Conservation (phyloP, 2,329 filamentous ascomycete species). For the Neofusicoccum sp. region DNA sequence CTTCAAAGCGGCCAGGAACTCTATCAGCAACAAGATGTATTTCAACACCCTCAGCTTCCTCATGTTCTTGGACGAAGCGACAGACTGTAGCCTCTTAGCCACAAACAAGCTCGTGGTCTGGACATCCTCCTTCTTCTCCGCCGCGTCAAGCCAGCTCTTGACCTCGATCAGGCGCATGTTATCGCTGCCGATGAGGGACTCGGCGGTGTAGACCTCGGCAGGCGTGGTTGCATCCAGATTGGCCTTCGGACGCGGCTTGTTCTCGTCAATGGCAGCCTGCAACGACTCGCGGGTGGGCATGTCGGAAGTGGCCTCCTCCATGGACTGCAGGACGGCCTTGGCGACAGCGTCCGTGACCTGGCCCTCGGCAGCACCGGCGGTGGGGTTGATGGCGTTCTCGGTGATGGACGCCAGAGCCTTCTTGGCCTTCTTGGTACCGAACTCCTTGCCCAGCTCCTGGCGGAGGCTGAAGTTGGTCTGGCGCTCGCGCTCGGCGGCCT, state of each 20-base stretch:
- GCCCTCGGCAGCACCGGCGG: conserved; percentile 24
- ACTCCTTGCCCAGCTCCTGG: conserved; percentile 65
- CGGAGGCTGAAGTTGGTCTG: conserved; percentile 22
- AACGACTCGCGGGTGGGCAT: conserved; percentile 68
- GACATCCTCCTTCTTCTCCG: conserved; percentile 58
- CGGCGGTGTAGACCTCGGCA: conserved; percentile 69
- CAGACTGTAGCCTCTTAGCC: conserved; percentile 59
- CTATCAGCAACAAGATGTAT: conserved; percentile 49
- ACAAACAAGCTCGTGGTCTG: conserved; percentile 63
- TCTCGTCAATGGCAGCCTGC: conserved; percentile 62
- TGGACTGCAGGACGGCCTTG: conserved; percentile 57
- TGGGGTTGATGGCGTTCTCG: conserved; percentile 65
- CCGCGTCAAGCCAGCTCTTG: conserved; percentile 70
- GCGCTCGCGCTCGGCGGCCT: conserved; percentile 26
- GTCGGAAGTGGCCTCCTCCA: conserved; percentile 60
- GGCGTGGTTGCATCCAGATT: conserved; percentile 66
- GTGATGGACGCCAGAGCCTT: conserved; percentile 69
- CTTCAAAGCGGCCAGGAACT: conserved; percentile 45
- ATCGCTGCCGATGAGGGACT: conserved; percentile 64
- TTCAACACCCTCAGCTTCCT: conserved; percentile 48
- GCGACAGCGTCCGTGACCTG: conserved; percentile 30
- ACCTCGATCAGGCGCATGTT: conserved; percentile 67
- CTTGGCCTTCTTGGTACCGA: conserved; percentile 82
- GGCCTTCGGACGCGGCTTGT: conserved; percentile 70
- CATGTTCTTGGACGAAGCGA: conserved; percentile 54